Evolutionary conservation across 768 basidiomycete genomes (phyloP), one percentile per base, ranked within the genome.

Genomic region (Gloeophyllum trabeum): DNA sequence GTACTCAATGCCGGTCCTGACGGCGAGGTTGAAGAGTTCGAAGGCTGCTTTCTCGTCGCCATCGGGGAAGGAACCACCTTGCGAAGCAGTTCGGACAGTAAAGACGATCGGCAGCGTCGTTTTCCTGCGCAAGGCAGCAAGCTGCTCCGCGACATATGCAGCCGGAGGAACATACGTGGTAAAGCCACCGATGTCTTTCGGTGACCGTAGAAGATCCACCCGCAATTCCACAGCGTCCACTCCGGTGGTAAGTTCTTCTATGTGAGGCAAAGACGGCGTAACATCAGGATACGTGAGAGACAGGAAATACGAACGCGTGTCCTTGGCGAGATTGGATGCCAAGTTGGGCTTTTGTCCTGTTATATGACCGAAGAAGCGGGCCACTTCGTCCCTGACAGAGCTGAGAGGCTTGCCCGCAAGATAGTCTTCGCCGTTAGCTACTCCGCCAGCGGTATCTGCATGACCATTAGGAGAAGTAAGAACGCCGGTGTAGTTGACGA

Each of bases 181-280:
- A 19, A 69, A 56, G n/a, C 62, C 55, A 38, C 70, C 71, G 18
- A 61, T 55, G 44, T 73, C 66, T 41, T 67, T 64, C 0, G 62
- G 51, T 54, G 75, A 52, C 13, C 75, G 77, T 16, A 99, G 69
- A 5, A 98, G 71, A 57, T 99, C 96, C 7, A 91, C 92, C 6
- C 94, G 79, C n/a, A 98, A 57, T 59, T 99, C 96, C 45, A 98
- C 62, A 0, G 92, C 94, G 53, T 98, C 93, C 5, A 81, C 86
- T 3, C 96, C 96, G 14, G 75, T 69, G 0, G 76, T 76, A 45
- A 99, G 60, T 35, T 82, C 75, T 18, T 86, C 76, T 32, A 98
- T 72, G 40, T 75, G 58, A 13, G 69, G 59, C 32, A 91, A 65
- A 0, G 83, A 81, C 3, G 76, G 74, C 0, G 70, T 77, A 48